Conservation (phyloP, 2,329 filamentous ascomycete genomes). For the Ceratocystis eucalypticola region DNA sequence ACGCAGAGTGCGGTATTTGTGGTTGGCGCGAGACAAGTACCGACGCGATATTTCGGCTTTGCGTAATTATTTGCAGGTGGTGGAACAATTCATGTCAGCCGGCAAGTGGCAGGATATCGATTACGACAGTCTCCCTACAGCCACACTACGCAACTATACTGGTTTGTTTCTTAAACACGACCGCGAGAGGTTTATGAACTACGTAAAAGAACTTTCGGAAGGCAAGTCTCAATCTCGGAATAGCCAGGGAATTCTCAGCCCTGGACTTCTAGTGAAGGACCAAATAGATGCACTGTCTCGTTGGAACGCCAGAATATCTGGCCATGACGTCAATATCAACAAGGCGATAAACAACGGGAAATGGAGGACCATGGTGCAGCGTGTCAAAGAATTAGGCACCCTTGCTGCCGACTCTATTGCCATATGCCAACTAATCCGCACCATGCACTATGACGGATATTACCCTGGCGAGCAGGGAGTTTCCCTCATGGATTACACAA, state of each 20-base stretch:
- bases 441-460: not conserved
- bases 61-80: slow-evolving; percentile 38
- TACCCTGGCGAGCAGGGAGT: too few relatives aligned
- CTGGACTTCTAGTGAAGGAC: not conserved
- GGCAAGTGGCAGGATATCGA: slow-evolving; percentile 37
- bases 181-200: not conserved
- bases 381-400: not conserved
- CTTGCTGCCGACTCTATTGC: not conserved
- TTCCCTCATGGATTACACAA: not conserved
- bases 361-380: not conserved
- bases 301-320: not conserved
- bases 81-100: slow-evolving; percentile 39
- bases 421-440: not conserved
- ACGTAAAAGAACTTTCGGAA: not conserved
- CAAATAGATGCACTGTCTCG: not conserved
- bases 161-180: slow-evolving; percentile 28
- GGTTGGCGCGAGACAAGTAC: slow-evolving; percentile 40
- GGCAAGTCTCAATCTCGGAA: not conserved
- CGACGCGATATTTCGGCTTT: slow-evolving; percentile 39
- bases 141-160: slow-evolving; percentile 12
- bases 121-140: slow-evolving; percentile 32
- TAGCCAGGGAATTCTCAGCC: not conserved
- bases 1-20: slow-evolving; percentile 36
- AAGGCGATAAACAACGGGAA: not conserved
- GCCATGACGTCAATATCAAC: not conserved